Conservation (phyloP, 768 basidiomycete species). For the Leccinum ochraceum region DNA sequence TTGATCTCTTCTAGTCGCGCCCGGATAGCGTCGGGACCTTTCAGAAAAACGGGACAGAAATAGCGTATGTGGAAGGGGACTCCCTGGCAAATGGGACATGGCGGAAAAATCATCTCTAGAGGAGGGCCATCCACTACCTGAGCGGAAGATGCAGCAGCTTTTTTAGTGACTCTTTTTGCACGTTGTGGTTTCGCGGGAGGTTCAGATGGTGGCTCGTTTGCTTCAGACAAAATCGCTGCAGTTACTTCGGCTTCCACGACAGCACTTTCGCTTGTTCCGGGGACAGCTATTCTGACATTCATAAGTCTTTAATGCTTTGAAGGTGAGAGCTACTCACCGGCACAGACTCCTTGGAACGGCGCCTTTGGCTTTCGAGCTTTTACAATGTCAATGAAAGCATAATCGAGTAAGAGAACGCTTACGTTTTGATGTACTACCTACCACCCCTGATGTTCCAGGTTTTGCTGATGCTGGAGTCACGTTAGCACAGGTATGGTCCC, state of each 20-base stretch:
- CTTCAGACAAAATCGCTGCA: slow-evolving; percentile 19
- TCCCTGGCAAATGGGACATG: slow-evolving; percentile 49
- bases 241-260: slow-evolving; percentile 18
- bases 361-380: slow-evolving; percentile 5
- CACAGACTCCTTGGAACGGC: slow-evolving; percentile 7
- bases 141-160: background rate
- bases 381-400: slow-evolving; percentile 8
- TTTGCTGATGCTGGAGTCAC: slow-evolving; percentile 1
- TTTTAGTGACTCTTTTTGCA: slow-evolving; percentile 12
- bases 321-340: slow-evolving; percentile 16
- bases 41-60: slow-evolving; percentile 48
- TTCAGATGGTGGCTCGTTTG: slow-evolving; percentile 8
- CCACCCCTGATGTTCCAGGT: background rate
- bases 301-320: slow-evolving; percentile 16
- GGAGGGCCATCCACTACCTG: background rate
- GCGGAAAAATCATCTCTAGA: slow-evolving; percentile 6
- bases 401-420: background rate
- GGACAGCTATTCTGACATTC: slow-evolving; percentile 25
- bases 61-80: slow-evolving; percentile 48
- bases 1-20: slow-evolving; percentile 47
- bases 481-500: slow-evolving; percentile 5
- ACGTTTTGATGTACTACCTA: slow-evolving; percentile 8
- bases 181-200: slow-evolving; percentile 12
- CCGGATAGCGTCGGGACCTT: slow-evolving; percentile 44
- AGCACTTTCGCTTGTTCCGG: slow-evolving; percentile 19